Percentiles rank a stretch among this genome's conserved stretches.
Evolutionary conservation across 2,329 filamentous ascomycete genomes (phyloP).

Genomic region (Tolypocladium inflatum): DNA sequence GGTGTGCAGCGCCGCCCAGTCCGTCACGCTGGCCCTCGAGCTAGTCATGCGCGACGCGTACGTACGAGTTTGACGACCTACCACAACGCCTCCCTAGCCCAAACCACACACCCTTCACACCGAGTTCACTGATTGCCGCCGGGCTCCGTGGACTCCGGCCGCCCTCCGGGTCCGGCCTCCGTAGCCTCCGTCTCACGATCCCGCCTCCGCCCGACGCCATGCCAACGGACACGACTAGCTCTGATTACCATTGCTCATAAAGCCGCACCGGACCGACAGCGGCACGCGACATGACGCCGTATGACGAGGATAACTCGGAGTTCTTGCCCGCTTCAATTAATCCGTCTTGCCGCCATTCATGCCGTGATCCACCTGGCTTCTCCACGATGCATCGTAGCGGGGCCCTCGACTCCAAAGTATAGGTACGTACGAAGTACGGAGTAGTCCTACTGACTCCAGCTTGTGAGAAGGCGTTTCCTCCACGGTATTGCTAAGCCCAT

Average conservation of each 20-base stretch:
- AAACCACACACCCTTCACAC: neutral
- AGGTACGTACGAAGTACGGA: too few species aligned
- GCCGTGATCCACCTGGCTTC: neutral
- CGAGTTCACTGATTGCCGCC: neutral
- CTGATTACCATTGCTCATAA: neutral
- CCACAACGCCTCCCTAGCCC: neutral
- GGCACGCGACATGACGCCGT: neutral
- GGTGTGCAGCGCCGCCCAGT: neutral
- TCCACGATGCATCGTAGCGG: neutral
- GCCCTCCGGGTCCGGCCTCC: slow-evolving; percentile 1
- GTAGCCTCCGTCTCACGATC: neutral
- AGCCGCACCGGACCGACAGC: neutral
- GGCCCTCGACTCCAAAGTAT: neutral
- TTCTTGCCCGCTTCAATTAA: neutral
- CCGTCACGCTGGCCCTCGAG: neutral
- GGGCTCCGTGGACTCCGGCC: slow-evolving; percentile 6
- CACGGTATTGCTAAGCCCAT: neutral
- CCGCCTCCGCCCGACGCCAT: neutral
- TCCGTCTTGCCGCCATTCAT: neutral
- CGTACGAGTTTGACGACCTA: neutral
- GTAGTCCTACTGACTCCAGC: neutral
- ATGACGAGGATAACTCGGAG: neutral
- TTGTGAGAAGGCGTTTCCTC: neutral
- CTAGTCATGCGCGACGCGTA: neutral
- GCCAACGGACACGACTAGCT: neutral